A percentile compares a stretch with the other conserved stretches of the same genome.
phyloP scores from a whole-genome alignment of 108 stramenopile species.

The Aurantiochytrium sp. region DNA sequence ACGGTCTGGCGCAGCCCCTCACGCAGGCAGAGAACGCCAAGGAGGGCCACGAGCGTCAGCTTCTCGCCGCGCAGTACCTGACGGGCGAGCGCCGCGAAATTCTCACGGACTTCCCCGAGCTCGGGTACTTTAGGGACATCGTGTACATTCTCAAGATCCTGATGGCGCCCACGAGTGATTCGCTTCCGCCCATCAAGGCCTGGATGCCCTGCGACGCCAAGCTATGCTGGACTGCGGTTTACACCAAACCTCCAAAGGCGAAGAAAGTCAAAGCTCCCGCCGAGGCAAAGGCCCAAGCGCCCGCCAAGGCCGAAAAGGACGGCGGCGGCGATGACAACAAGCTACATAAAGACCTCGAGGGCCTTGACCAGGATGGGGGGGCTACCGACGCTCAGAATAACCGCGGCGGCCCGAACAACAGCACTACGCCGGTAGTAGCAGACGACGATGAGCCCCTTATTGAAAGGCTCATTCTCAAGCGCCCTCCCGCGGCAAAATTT shows the following conservation, averaged over 20 bases:
- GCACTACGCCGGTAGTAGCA: not conserved
- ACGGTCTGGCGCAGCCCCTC: not conserved
- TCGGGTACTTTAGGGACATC: slow-evolving; percentile 94
- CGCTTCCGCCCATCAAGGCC: slow-evolving; percentile 44
- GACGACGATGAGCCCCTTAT: not conserved
- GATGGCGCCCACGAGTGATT: slow-evolving; percentile 57
- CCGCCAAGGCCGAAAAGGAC: not conserved
- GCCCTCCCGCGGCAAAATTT: not conserved
- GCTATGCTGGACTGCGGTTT: slow-evolving; percentile 41
- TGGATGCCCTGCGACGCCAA: slow-evolving; percentile 49
- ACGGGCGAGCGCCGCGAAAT: slow-evolving; percentile 51
- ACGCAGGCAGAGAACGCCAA: not conserved
- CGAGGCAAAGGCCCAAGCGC: not conserved
- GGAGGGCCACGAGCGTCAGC: not conserved
- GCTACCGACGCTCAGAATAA: not conserved
- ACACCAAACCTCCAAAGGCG: not conserved
- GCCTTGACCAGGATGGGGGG: not conserved
- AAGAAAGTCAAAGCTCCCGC: not conserved
- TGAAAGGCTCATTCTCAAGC: not conserved
- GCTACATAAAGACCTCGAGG: slow-evolving; percentile 17
- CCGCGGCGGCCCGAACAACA: not conserved
- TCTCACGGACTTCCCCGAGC: slow-evolving; percentile 90
- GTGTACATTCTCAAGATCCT: slow-evolving; percentile 89
- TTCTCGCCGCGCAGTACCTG: slow-evolving; percentile 45
- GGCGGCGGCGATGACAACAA: not conserved